A percentile compares a stretch with the other conserved stretches of the same genome.
These are phyloP conservation scores for Rhododendron henanense DNA, from an alignment of 148 eudicot genomes.

Conservation along the genomic window DNA sequence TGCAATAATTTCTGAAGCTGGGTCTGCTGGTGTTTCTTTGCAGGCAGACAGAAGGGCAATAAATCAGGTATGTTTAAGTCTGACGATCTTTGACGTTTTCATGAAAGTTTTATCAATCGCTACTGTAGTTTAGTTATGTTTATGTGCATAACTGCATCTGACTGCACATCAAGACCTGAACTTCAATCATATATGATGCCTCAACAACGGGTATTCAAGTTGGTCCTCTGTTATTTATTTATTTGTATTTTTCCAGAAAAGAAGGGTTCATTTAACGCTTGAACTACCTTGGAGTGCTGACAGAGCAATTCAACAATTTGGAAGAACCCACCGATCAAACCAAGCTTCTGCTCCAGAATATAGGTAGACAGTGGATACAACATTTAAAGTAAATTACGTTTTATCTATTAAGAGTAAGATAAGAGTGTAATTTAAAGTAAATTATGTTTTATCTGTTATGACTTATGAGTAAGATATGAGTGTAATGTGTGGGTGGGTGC, in stretches of 20 bases:
- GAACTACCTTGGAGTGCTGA: slow-evolving; percentile 99
- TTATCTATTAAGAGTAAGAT: not conserved
- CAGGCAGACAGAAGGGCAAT: slow-evolving; percentile 96
- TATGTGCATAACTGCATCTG: not conserved
- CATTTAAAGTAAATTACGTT: not conserved
- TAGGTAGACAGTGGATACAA: slow-evolving; percentile 38
- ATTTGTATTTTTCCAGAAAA: slow-evolving; percentile 43
- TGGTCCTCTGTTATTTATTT: not conserved
- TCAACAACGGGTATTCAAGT: not conserved
- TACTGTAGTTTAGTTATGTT: not conserved
- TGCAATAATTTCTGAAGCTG: slow-evolving; percentile 97
- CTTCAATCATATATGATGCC: not conserved
- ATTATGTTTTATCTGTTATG: not conserved
- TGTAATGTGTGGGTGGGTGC: not conserved
- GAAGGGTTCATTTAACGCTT: slow-evolving; percentile 92
- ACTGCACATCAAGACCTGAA: not conserved
- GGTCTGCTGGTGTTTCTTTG: slow-evolving; percentile 97
- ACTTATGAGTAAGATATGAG: not conserved
- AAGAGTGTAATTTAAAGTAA: not conserved
- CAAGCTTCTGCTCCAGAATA: slow-evolving; percentile 98
- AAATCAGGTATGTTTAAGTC: slow-evolving; percentile 64
- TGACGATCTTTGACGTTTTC: not conserved
- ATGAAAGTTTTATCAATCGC: not conserved
- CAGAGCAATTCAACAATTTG: slow-evolving; percentile 97
- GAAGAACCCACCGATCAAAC: slow-evolving; percentile 97